A percentile compares a stretch with the other conserved stretches of the same genome.
Evolutionary conservation across 305 asterid species (phyloP).

Genomic region (Solanum aculeatissimum): DNA sequence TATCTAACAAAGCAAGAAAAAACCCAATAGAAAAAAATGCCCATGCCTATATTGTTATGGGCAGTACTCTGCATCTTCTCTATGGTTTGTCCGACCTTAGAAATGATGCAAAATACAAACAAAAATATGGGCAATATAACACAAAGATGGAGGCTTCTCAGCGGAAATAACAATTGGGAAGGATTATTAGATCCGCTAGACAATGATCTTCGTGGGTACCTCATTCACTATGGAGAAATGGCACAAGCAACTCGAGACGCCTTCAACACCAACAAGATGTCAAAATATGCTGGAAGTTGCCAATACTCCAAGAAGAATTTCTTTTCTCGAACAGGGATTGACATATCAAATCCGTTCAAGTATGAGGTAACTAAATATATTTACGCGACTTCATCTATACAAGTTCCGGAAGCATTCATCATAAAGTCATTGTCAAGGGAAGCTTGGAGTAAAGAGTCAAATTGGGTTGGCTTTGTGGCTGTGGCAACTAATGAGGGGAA

Average conservation of each 20-base stretch:
- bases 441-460: constrained; percentile 60
- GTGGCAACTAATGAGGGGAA: constrained; percentile 62
- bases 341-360: constrained; percentile 17
- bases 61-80: not conserved
- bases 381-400: constrained; percentile 43
- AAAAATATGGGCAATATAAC: not conserved
- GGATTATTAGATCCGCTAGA: constrained; percentile 56
- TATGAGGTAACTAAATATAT: constrained; percentile 38
- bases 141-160: constrained; percentile 47
- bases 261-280: constrained; percentile 41
- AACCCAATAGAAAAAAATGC: not conserved
- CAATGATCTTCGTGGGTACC: constrained; percentile 41
- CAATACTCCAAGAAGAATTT: constrained; percentile 23
- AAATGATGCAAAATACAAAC: not conserved
- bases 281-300: constrained; percentile 58
- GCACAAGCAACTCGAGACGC: constrained; percentile 63
- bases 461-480: constrained; percentile 72
- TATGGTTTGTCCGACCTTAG: not conserved
- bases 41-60: not conserved
- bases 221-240: constrained; percentile 57
- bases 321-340: constrained; percentile 22
- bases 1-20: not conserved
- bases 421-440: constrained; percentile 30
- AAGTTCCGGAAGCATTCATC: constrained; percentile 36
- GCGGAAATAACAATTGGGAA: constrained; percentile 46